Conservation (phyloP, 2,329 filamentous ascomycete genomes). For the Alternaria atra region DNA sequence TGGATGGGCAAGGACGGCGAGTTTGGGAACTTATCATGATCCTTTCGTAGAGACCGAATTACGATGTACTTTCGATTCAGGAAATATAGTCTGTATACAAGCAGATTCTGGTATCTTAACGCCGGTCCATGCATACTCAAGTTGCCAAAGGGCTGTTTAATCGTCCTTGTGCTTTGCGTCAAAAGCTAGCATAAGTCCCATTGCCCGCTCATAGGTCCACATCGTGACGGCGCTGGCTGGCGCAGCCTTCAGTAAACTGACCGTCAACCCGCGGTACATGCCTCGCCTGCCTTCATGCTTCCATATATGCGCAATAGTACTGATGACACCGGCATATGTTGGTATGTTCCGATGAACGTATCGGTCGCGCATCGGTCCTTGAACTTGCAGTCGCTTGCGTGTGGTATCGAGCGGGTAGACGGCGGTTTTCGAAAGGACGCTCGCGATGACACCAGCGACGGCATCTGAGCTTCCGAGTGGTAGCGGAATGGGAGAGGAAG, state of each 20-base stretch:
- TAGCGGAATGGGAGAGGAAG: conserved; percentile 64
- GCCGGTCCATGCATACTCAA: not conserved
- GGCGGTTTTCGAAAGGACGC: conserved; percentile 82
- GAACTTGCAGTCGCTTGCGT: conserved; percentile 91
- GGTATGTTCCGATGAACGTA: conserved; percentile 92
- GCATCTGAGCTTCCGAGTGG: conserved; percentile 82
- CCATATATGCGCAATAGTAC: conserved; percentile 74
- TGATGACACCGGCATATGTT: conserved; percentile 73
- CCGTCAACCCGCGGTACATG: conserved; percentile 85
- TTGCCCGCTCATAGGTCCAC: conserved; percentile 87
- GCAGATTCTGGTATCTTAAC: conserved; percentile 2
- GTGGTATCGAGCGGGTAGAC: conserved; percentile 95
- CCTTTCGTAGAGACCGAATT: not conserved
- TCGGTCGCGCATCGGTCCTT: conserved; percentile 80
- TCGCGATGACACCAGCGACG: conserved; percentile 79
- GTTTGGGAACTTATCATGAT: not conserved
- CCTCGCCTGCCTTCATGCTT: conserved; percentile 78
- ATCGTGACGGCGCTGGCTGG: conserved; percentile 92
- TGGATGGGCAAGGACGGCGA: not conserved
- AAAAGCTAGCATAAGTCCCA: conserved; percentile 65
- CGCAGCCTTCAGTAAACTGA: conserved; percentile 91
- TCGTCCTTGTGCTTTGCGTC: conserved; percentile 27
- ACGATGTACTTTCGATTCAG: not conserved
- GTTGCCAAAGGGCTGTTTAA: not conserved
- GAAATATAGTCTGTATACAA: not conserved